Conservation (phyloP, 1,284 basidiomycete species). For the Marasmius oreades region DNA sequence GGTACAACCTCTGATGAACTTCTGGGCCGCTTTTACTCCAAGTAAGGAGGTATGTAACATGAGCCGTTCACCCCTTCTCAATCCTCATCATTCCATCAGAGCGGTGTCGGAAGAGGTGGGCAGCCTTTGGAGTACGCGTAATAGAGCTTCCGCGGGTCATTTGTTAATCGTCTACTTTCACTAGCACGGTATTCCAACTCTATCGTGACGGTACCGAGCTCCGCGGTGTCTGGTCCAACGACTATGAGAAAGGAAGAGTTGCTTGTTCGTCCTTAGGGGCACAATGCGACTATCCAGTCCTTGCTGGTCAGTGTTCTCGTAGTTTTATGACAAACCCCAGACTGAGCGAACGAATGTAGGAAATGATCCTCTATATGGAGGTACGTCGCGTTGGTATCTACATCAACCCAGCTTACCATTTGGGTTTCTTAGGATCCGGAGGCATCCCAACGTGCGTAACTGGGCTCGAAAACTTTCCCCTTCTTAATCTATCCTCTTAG, state of each 20-base stretch:
- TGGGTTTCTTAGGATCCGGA: slow-evolving; percentile 54
- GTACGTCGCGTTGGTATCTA: slow-evolving; percentile 32
- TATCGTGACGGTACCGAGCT: slow-evolving; percentile 80
- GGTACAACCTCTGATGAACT: slow-evolving; percentile 74
- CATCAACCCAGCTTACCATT: slow-evolving; percentile 2
- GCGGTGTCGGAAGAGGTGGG: slow-evolving; percentile 72
- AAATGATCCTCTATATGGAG: slow-evolving; percentile 81
- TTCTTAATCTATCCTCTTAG: slow-evolving; percentile 30
- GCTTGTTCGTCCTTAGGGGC: slow-evolving; percentile 64
- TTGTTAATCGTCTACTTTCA: background rate
- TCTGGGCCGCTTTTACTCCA: slow-evolving; percentile 79
- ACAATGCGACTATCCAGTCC: slow-evolving; percentile 75
- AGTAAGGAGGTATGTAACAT: slow-evolving; percentile 55
- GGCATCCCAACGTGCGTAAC: slow-evolving; percentile 75
- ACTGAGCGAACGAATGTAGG: slow-evolving; percentile 39
- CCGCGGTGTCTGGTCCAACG: slow-evolving; percentile 70
- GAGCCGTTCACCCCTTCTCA: background rate
- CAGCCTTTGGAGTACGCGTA: slow-evolving; percentile 58
- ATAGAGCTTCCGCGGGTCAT: background rate
- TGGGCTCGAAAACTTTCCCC: background rate
- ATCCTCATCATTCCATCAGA: slow-evolving; percentile 36
- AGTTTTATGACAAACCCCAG: background rate
- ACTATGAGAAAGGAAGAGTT: slow-evolving; percentile 61
- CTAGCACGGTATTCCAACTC: slow-evolving; percentile 72
- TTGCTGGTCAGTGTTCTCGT: slow-evolving; percentile 53